Base-by-base conservation (phyloP, 2,329 filamentous ascomycete species). In the Shiraia sp. region DNA sequence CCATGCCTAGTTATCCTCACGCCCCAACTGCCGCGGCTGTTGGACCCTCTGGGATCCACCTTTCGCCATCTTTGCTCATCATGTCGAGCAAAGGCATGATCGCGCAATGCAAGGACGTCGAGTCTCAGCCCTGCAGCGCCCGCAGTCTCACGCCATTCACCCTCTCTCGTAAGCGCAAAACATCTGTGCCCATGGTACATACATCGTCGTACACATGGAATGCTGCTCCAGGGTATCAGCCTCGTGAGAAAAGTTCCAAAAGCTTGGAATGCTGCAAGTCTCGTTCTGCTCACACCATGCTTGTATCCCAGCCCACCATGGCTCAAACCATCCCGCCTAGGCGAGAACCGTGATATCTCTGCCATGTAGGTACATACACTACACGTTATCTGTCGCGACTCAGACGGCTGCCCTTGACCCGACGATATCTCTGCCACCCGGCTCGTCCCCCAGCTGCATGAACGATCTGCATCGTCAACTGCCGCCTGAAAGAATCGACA, bases 51-150 rank as follows among this genome's bases (percentile, higher is more conserved):
- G n/a, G n/a, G n/a, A n/a, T n/a, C n/a, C 29, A 37, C 28, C 19
- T 51, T 46, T 51, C 42, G 53, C 48, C 38, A 53, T 55, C 40
- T 40, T 43, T 28, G 46, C 34, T 46, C 23, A 48, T 47, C 19
- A 49, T 53, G 45, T 40, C 47, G 46, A 51, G 41, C 49, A 33
- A 44, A 52, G 45, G 41, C 39, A 55, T 49, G 36, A 43, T 51
- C 16, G 24, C 31, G 16, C 30, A 19, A 29, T 19, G 46, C 55
- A 61, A 51, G 61, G 53, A 38, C 44, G 49, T 51, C 52, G 59
- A 47, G 59, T 52, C 41, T 61, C 55, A 59, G 58, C 63, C 63
- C 58, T 66, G 64, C 58, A 59, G 49, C 49, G 49, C 48, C 26
- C 13, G 15, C 10, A 16, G 26, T 34, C 41, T 32, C 33, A 29